A percentile compares a stretch with the other conserved stretches of the same genome.
Evolutionary conservation across 768 basidiomycete genomes (phyloP).

Genomic region (Tricholoma terreum): DNA sequence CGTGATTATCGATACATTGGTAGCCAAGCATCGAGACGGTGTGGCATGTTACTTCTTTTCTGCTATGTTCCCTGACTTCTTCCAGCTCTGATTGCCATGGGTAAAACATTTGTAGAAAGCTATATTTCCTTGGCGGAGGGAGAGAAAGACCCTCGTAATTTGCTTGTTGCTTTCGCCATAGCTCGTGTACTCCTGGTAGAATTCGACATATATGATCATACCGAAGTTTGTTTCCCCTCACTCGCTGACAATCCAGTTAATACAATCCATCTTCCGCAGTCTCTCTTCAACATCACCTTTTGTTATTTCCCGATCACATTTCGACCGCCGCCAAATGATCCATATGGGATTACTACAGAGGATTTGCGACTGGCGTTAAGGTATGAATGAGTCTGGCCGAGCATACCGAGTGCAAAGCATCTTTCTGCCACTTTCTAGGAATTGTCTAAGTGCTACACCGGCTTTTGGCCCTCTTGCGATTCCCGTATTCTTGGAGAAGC

Average conservation of each 20-base stretch:
- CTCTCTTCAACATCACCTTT: slow-evolving; percentile 91
- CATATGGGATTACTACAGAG: slow-evolving; percentile 86
- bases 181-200: slow-evolving; percentile 83
- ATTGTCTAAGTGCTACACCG: slow-evolving; percentile 76
- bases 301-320: slow-evolving; percentile 99
- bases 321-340: slow-evolving; percentile 89
- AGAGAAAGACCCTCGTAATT: slow-evolving; percentile 96
- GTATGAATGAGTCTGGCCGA: slow-evolving; percentile 31
- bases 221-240: slow-evolving; percentile 61
- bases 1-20: slow-evolving; percentile 71
- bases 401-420: neutral
- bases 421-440: slow-evolving; percentile 32
- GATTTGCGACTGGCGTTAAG: slow-evolving; percentile 75
- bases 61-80: slow-evolving; percentile 4
- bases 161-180: slow-evolving; percentile 86
- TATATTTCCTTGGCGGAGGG: slow-evolving; percentile 87
- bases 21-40: slow-evolving; percentile 72
- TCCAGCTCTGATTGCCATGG: slow-evolving; percentile 68
- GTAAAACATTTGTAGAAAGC: slow-evolving; percentile 65
- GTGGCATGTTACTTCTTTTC: slow-evolving; percentile 12
- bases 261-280: slow-evolving; percentile 39
- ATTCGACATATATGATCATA: slow-evolving; percentile 70
- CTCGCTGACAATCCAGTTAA: neutral
- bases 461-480: slow-evolving; percentile 82
- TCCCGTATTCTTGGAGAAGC: slow-evolving; percentile 88